Conservation (phyloP, 1,139 yeast species). For the Sugiyamaella xylanicola region DNA sequence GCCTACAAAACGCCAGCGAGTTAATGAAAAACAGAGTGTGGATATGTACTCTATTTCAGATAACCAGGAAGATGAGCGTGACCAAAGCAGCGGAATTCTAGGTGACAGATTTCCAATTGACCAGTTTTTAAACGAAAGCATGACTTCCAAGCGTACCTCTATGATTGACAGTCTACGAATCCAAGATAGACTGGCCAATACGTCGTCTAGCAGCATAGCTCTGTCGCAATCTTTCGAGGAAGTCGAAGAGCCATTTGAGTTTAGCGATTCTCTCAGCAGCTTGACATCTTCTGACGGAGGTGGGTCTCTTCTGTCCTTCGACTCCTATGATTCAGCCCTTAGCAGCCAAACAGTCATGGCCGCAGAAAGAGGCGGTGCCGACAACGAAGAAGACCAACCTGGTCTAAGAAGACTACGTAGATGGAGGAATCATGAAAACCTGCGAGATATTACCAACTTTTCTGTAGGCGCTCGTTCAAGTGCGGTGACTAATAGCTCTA, state of each 20-base stretch:
- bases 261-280: conserved; percentile 28
- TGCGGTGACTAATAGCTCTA: not conserved
- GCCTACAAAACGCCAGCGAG: conserved; percentile 19
- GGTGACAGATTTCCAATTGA: conserved; percentile 4
- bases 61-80: conserved; percentile 10
- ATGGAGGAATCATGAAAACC: conserved; percentile 23
- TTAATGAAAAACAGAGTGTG: not conserved
- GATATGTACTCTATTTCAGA: conserved; percentile 4
- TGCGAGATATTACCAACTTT: conserved; percentile 24
- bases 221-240: conserved; percentile 22
- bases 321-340: conserved; percentile 31
- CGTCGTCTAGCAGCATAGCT: conserved; percentile 19
- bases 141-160: conserved; percentile 19
- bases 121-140: not conserved
- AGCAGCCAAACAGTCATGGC: conserved; percentile 17
- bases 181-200: conserved; percentile 27
- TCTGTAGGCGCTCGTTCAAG: conserved; percentile 4
- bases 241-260: conserved; percentile 36
- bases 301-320: conserved; percentile 28
- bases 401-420: conserved; percentile 21
- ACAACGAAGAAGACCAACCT: conserved; percentile 10
- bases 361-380: conserved; percentile 21
- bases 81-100: conserved; percentile 12
- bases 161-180: conserved; percentile 30
- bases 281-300: conserved; percentile 15